Percentiles rank a stretch among this genome's conserved stretches.
Evolutionary conservation across 768 basidiomycete genomes (phyloP).

Genomic region (Antrodiella citrinella): DNA sequence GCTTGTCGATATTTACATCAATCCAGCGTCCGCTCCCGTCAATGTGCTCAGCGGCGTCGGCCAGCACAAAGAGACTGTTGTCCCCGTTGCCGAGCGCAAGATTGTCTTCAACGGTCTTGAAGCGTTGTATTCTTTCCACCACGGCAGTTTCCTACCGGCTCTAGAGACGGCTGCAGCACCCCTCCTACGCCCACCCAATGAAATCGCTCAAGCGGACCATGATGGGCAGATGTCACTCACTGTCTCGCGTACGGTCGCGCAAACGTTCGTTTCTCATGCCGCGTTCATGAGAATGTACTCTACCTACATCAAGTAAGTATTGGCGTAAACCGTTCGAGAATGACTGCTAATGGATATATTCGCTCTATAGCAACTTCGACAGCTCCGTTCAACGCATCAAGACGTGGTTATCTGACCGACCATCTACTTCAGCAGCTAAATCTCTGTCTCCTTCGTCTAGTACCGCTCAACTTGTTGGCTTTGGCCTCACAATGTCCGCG

Average conservation of each 20-base stretch:
- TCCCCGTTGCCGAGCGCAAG: constrained; percentile 81
- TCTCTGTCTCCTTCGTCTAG: constrained; percentile 53
- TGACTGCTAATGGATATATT: constrained; percentile 1
- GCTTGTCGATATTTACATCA: constrained; percentile 92
- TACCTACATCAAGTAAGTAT: constrained; percentile 86
- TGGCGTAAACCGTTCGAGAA: constrained; percentile 3
- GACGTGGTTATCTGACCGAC: constrained; percentile 68
- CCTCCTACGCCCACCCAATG: constrained; percentile 43
- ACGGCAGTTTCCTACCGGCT: constrained; percentile 86
- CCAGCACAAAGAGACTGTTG: constrained; percentile 68
- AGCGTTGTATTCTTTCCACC: constrained; percentile 85
- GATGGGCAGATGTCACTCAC: constrained; percentile 67
- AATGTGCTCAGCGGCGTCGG: constrained; percentile 64
- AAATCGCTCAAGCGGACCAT: constrained; percentile 45
- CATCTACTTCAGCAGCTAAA: constrained; percentile 26
- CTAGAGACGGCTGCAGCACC: constrained; percentile 72
- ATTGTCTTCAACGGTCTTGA: constrained; percentile 91
- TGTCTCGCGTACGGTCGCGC: constrained; percentile 76
- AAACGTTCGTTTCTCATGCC: constrained; percentile 87
- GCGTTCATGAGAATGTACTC: constrained; percentile 99
- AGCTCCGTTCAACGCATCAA: constrained; percentile 83
- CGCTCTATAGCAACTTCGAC: constrained; percentile 89
- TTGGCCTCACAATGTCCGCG: constrained; percentile 50
- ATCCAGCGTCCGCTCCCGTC: constrained; percentile 65
- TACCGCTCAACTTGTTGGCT: constrained; percentile 52